Evolutionary conservation across 176 grass and related monocot species (phyloP), one percentile per base, ranked within the genome.

Genomic region (Chrysopogon serrulatus): DNA sequence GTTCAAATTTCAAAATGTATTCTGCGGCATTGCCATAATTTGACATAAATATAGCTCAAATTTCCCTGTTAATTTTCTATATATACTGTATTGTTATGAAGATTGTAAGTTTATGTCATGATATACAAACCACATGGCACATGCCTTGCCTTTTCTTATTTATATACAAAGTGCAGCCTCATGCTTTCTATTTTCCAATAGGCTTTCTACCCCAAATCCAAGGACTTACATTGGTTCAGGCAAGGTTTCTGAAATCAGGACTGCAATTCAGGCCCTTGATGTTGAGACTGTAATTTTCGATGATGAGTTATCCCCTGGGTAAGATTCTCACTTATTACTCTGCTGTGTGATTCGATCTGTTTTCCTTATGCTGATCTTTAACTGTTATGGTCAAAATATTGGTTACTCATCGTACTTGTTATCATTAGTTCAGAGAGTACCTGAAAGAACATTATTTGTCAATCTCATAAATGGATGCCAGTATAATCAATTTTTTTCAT

Each of bases 221-320:
- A 95, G 91, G 74, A 98, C 92, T 88, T 98, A 98, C 73, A 94
- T 95, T 84, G 96, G 93, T 74, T 92, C 89, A 1, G 93, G 96
- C 16, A 98, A 98, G 73, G 96, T 98, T 76, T 84, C 93, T 85
- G 96, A 98, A 89, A 98, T 98, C 76, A 93, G 86, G 87, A 95
- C 41, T 89, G 87, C 96, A 41, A 87, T 98, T 82, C 90, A 93
- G 6, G 91, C 91, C 27, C 88, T 95, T 74, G 89, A 91, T 83
- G 74, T 94, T 80, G 93, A 94, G 65, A 98, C 96, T 83, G 91
- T 98, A 77, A 95, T 98, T 77, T 98, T 98, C 23, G 96, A 98
- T 87, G 96, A 98, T 81, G 96, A 98, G 68, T 63, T 98, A 63
- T 95, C 87, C 35, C 78, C 93, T 86, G 91, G 96, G 96, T 98